These are phyloP conservation scores for Thraustotheca clavata DNA, from an alignment of 352 stramenopile species.

Conservation along the genomic window DNA sequence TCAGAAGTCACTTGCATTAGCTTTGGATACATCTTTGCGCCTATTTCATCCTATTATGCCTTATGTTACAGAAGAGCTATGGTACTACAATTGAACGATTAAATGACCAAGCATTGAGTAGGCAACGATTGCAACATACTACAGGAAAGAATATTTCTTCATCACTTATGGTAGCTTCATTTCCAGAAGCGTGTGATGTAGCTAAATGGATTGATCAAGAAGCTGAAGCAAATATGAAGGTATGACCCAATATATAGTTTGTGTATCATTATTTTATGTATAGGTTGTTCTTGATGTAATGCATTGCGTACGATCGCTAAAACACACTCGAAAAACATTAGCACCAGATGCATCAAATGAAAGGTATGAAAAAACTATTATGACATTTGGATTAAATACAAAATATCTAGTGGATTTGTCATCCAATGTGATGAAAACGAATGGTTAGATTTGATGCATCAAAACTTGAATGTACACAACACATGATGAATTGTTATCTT, in stretches of 20 bases:
- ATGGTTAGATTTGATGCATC: conserved; percentile 55
- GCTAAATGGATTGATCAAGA: conserved; percentile 79
- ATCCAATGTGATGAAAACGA: conserved; percentile 84
- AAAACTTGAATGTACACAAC: neutral
- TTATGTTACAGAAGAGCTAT: conserved; percentile 95
- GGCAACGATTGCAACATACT: conserved; percentile 61
- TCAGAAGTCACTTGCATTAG: conserved; percentile 80
- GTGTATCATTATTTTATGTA: neutral
- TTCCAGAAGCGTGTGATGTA: conserved; percentile 50
- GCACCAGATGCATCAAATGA: neutral
- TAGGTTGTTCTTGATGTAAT: conserved; percentile 88
- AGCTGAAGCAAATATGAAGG: conserved; percentile 89
- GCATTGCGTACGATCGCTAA: conserved; percentile 92
- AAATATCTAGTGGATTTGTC: conserved; percentile 74
- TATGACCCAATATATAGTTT: conserved; percentile 18
- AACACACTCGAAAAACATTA: conserved; percentile 27
- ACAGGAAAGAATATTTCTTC: too few species aligned
- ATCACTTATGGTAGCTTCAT: conserved; percentile 62
- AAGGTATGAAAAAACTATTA: too few species aligned
- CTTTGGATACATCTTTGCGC: conserved; percentile 71
- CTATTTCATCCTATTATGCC: conserved; percentile 98
- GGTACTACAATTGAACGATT: conserved; percentile 22
- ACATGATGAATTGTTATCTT: too few species aligned
- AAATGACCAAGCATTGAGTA: neutral
- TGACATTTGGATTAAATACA: too few species aligned